phyloP scores from a whole-genome alignment of 257 asterid species.

The Solanum chilense region DNA sequence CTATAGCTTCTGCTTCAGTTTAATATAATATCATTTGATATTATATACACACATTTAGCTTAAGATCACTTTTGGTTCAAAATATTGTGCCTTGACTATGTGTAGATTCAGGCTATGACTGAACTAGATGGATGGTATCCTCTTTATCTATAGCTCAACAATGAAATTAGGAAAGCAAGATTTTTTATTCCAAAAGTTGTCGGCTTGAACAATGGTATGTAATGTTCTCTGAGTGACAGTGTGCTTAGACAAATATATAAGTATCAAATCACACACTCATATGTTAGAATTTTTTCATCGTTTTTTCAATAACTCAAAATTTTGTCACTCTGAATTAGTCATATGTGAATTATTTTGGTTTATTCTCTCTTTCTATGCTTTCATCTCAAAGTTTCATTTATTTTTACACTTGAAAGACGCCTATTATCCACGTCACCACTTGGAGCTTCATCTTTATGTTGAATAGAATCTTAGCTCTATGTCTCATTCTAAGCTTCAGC shows the following conservation, averaged over 20 bases:
- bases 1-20: neutral
- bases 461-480: no score
- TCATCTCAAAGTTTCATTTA: no score
- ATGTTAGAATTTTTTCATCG: no score
- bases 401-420: no score
- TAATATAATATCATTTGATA: neutral
- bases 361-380: neutral
- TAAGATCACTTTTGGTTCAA: neutral
- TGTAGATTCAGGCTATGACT: neutral
- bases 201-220: no score
- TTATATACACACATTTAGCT: neutral
- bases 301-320: neutral
- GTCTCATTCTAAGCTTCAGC: no score
- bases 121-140: neutral
- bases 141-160: neutral
- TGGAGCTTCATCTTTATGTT: no score
- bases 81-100: fast-evolving
- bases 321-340: neutral
- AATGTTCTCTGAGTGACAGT: neutral
- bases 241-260: neutral
- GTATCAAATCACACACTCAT: neutral
- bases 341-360: no score
- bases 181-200: no score
- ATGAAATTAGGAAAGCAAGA: neutral
- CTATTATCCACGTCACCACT: no score